Base-by-base conservation (phyloP, 2,329 filamentous ascomycete genomes). In the Biscogniauxia mediterranea region DNA sequence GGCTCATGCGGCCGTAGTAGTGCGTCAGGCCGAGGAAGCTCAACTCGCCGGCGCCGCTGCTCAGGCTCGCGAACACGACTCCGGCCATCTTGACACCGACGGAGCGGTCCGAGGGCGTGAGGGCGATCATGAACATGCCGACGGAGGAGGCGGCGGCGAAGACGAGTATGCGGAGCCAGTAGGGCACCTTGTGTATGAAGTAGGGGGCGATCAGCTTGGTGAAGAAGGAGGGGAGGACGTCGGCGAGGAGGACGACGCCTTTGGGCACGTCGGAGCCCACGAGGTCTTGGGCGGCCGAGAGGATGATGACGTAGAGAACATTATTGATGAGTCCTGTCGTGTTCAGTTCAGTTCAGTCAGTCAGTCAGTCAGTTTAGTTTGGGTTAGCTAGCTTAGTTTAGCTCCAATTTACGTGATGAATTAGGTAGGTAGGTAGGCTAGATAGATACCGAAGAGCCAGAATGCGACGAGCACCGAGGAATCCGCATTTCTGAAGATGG, bases 231-330 rank as follows among this genome's bases (percentile, higher is more conserved):
- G 95, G 95, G 21, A 96, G 81, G 58, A 98, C 92, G 75, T 97
- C 93, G 74, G 93, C 93, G 64, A 98, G 90, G 58, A 98, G 88
- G 59, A 99, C 94, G 60, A 96, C 85, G 69, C 91, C 92, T 76
- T 98, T 98, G 55, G 95, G 95, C 1, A 97, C 83, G 66, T 81
- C 76, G 32, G 91, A 89, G 42, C 94, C 94, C 69, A 98, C 95
- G 64, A 99, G 90, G 72, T 99, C 95, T 70, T 97, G 90, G 3
- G 95, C 95, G 42, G 95, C 91, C 28, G 93, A 96, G 71, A 99
- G 89, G 73, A 98, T 95, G 75, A 98, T 91, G 59, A 98, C 94
- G 77, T 97, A 98, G 78, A 97, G 90, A 68, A 98, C 92, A 79
- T 98, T 98, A 78, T 99, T 98, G 74, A 98, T 95, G 19, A 95